Evolutionary conservation across 225 moss, liverwort and hornwort genomes (phyloP).

Genomic region (Polytrichum commune): DNA sequence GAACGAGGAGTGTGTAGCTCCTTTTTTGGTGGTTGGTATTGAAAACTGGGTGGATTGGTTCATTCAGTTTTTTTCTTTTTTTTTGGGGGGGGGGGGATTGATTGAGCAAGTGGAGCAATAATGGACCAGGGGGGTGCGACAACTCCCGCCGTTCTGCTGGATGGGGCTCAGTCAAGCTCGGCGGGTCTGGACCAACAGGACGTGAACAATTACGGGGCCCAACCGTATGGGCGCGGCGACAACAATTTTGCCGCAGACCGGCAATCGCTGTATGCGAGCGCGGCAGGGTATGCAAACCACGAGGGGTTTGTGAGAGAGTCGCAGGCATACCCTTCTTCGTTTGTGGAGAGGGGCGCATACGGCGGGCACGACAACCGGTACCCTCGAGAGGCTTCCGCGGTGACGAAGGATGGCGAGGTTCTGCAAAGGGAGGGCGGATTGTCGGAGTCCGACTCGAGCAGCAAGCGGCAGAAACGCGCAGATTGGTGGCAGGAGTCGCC

Average conservation of each 20-base stretch:
- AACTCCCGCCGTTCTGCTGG: conserved; percentile 42
- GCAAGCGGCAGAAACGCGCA: conserved; percentile 39
- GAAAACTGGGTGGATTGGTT: too few relatives aligned
- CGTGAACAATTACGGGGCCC: conserved; percentile 20
- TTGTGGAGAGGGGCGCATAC: conserved; percentile 29
- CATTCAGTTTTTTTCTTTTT: too few relatives aligned
- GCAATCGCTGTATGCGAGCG: conserved; percentile 24
- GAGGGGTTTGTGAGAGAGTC: conserved; percentile 33
- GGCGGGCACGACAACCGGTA: conserved; percentile 22
- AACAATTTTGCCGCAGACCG: conserved; percentile 29
- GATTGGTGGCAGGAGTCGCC: conserved; percentile 51
- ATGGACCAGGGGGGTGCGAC: conserved; percentile 49
- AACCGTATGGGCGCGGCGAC: conserved; percentile 19
- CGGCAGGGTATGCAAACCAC: conserved; percentile 19
- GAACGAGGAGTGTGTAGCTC: too few relatives aligned
- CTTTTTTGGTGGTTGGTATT: too few relatives aligned
- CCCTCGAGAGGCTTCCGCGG: conserved; percentile 17
- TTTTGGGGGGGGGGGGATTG: too few relatives aligned
- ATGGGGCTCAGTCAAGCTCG: conserved; percentile 42
- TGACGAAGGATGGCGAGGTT: conserved; percentile 24
- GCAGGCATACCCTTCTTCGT: conserved; percentile 23
- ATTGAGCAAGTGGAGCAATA: conserved; percentile 17
- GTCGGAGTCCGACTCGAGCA: conserved; percentile 28
- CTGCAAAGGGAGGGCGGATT: conserved; percentile 11
- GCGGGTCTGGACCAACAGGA: conserved; percentile 44